These are phyloP conservation scores for Begonia fuchsioides DNA, from an alignment of 306 rosid genomes.

Conservation along the genomic window DNA sequence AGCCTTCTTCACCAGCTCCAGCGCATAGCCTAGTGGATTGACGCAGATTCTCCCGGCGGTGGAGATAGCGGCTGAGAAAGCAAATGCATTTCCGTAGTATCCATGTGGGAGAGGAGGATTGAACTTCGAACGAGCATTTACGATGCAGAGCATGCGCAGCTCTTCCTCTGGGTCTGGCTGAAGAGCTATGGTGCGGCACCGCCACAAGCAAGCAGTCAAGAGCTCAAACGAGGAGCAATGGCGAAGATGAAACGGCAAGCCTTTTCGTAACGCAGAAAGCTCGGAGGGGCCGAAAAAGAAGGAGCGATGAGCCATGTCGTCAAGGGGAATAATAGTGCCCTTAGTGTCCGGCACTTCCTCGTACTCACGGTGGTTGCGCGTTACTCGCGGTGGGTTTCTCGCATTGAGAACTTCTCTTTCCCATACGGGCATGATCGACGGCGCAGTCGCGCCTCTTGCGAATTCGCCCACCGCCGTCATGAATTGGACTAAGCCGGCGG, in stretches of 20 bases:
- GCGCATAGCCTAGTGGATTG: constrained; percentile 9
- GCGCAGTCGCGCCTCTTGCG: constrained; percentile 4
- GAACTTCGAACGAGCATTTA: constrained; percentile 9
- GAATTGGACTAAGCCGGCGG: neutral
- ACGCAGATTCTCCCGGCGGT: neutral
- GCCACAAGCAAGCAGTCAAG: constrained; percentile 14
- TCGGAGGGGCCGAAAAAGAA: constrained; percentile 9
- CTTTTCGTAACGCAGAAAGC: neutral
- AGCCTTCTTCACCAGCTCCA: constrained; percentile 14
- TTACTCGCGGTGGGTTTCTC: constrained; percentile 11
- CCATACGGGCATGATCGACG: constrained; percentile 18
- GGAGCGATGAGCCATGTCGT: constrained; percentile 1
- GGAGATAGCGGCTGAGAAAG: constrained; percentile 3
- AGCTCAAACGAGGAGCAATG: constrained; percentile 9
- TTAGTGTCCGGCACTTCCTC: neutral
- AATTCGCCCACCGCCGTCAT: constrained; percentile 11
- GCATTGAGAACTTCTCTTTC: constrained; percentile 13
- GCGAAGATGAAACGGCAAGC: constrained; percentile 3
- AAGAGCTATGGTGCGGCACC: constrained; percentile 10
- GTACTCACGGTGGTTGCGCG: constrained; percentile 5
- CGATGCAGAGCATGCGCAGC: neutral
- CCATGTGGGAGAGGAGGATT: constrained; percentile 24
- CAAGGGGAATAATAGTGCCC: neutral
- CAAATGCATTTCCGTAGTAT: constrained; percentile 17
- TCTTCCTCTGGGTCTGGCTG: neutral